Percentiles rank a stretch among this genome's conserved stretches.
These are phyloP conservation scores for Russula vinacea DNA, from an alignment of 768 basidiomycete genomes.

Conservation along the genomic window DNA sequence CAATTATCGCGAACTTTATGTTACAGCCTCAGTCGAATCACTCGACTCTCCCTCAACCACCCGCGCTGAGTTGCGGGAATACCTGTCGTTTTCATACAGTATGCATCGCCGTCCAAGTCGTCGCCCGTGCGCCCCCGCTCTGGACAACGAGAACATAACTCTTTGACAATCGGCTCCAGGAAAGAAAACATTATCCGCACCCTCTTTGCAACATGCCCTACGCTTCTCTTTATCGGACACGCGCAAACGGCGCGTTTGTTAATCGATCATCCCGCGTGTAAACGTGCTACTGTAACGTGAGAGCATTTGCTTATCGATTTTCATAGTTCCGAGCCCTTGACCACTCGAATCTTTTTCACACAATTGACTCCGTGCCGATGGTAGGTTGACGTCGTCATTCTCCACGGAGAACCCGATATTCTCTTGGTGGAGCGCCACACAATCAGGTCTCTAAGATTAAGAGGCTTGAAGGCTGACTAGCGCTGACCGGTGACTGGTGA, in stretches of 20 bases:
- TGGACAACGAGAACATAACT: neutral
- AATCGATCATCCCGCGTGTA: neutral
- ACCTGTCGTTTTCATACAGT: neutral
- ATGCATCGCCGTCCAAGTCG: neutral
- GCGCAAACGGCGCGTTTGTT: neutral
- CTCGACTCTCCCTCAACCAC: neutral
- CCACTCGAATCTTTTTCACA: neutral
- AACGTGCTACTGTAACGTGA: neutral
- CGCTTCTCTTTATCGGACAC: neutral
- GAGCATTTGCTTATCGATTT: neutral
- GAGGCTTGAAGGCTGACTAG: too few relatives aligned
- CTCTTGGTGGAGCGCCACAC: neutral
- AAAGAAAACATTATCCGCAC: neutral
- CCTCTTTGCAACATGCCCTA: neutral
- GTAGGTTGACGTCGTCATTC: neutral
- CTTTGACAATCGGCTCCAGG: neutral
- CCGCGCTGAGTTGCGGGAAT: neutral
- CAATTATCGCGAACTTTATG: neutral
- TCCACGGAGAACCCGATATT: neutral
- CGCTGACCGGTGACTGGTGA: too few relatives aligned
- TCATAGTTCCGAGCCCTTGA: neutral
- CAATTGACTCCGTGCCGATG: neutral
- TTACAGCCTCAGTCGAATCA: neutral
- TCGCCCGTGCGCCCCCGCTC: neutral
- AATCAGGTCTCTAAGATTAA: neutral